Base-by-base conservation (phyloP, 2,329 filamentous ascomycete species). In the Plectosphaerella plurivora region DNA sequence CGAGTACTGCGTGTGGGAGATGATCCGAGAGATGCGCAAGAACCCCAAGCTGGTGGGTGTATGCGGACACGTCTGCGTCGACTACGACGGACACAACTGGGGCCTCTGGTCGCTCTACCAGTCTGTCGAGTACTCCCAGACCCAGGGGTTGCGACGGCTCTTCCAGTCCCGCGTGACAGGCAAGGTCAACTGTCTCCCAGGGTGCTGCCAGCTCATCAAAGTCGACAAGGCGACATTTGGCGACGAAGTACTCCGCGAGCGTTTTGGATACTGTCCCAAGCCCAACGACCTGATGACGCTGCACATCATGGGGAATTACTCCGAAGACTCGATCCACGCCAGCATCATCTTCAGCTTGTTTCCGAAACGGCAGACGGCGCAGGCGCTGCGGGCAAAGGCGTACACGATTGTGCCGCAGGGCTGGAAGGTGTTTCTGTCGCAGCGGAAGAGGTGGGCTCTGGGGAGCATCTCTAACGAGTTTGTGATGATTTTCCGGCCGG, bases 391-490 rank as follows among this genome's bases (percentile, higher is more conserved):
- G 0, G 74, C 76, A 28, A 71, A 73, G 50, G 74, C 75, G 11
- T 77, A 67, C 55, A 77, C 75, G 1, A 72, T 74, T 24, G 73
- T 75, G 1, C 74, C 74, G 0, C 71, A 73, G 51, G 65, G 60
- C 37, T 71, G 72, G 67, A 70, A 67, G 24, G 75, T 78, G 0
- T 78, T 77, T 47, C 60, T 78, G 24, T 75, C 73, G 5, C 75
- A 78, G 61, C 68, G 75, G 6, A 74, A 76, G 60, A 69, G 75
- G 0, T 77, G 75, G 74, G 73, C 75, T 1, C 59, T 78, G 10
- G 75, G 73, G 0, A 74, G 73, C 36, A 76, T 73, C 25, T 71
- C 70, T 5, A 78, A 77, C 56, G 75, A 79, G 58, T 70, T 78
- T 24, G 70, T 76, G 60, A 71, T 78, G 64, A 67, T 76, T n/a